These are phyloP conservation scores for Malbranchea zuffiana DNA, from an alignment of 2,329 filamentous ascomycete species.

Conservation along the genomic window DNA sequence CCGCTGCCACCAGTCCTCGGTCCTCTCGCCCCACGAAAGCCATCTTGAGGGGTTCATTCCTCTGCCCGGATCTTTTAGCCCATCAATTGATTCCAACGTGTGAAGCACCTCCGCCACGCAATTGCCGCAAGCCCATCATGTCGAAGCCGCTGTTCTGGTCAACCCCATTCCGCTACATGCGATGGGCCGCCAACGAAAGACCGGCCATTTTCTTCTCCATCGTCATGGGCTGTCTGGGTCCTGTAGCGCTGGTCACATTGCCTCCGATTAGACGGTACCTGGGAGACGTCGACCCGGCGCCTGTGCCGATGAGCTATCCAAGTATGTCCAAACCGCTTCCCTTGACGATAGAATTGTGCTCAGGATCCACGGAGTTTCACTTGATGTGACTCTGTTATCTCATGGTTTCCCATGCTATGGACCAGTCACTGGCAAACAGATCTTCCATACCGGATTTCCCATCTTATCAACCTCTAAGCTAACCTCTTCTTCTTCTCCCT, in stretches of 20 bases:
- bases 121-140: constrained; percentile 24
- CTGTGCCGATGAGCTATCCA: constrained; percentile 82
- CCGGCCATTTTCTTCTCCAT: constrained; percentile 87
- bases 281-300: constrained; percentile 61
- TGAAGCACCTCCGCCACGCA: too few species aligned
- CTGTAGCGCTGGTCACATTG: constrained; percentile 56
- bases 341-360: not conserved
- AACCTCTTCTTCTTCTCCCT: constrained; percentile 5
- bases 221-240: constrained; percentile 61
- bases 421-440: not conserved
- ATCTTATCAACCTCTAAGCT: not conserved
- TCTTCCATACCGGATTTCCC: not conserved
- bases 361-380: not conserved
- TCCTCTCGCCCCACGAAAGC: too few species aligned
- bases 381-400: not conserved
- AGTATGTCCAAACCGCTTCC: constrained; percentile 47
- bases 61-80: too few species aligned
- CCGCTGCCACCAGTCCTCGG: not conserved
- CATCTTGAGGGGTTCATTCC: too few species aligned
- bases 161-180: constrained; percentile 69
- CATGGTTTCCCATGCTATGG: not conserved
- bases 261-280: constrained; percentile 62
- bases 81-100: too few species aligned
- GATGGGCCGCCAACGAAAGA: constrained; percentile 78
- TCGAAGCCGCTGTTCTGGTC: constrained; percentile 69